Base-by-base conservation (phyloP, 1,139 yeast species). In the Saccharomyces hybrid region DNA sequence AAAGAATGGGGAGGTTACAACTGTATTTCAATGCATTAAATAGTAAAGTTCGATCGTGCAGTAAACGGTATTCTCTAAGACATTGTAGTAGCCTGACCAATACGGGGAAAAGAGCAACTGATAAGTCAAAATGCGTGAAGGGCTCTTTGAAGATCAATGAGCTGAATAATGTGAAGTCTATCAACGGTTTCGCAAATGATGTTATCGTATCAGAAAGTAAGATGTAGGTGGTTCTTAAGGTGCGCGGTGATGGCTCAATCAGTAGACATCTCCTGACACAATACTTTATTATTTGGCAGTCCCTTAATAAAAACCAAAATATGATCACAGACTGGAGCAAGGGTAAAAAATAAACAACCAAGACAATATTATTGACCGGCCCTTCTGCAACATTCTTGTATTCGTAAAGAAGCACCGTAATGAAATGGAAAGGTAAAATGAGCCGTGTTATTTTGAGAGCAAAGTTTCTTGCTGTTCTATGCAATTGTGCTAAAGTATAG, bases 41-140 rank as follows among this genome's bases (percentile, higher is more conserved):
- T 34, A 90, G 64, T 65, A 89, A 95, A 52, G 74, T 74, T 46
- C 55, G 69, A 42, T 81, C 76, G n/a, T 71, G 73, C 2, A 86
- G 78, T 29, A 76, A 67, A 12, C 70, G 62, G 65, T 77, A 89
- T 64, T 93, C 99, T 54, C 73, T 73, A 67, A 84, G 71, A 70
- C 98, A 93, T 71, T 93, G 99, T 50, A 81, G 79, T 44, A 93
- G 76, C 62, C 99, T 78, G 42, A 91, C 81, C 14, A 80, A 62
- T 9, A 82, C 79, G 0, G 99, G 99, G 4, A 82, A 44, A 6
- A 73, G 27, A 77, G 78, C 62, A 79, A 77, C 44, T 77, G 74
- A 11, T 75, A 58, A 54, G 54, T 68, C 70, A 26, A 67, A 54
- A 51, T 66, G 61, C 2, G 61, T 57, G 48, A 62, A 51, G 11